phyloP scores from a whole-genome alignment of 495 filamentous ascomycete genomes.

The Neurospora cerealis region DNA sequence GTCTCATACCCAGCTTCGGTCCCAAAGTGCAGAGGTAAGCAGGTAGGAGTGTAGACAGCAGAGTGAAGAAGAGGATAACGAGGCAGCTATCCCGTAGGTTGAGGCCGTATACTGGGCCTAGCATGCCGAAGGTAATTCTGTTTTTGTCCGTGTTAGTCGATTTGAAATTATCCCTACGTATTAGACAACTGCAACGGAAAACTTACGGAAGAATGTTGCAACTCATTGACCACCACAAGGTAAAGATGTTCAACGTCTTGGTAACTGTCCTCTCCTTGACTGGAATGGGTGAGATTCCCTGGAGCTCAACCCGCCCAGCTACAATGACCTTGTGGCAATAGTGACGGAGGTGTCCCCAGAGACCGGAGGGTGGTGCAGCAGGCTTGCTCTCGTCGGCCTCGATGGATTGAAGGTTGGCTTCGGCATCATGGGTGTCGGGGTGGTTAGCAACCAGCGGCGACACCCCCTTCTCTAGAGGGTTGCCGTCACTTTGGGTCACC shows the following conservation, averaged over 20 bases:
- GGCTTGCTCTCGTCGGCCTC: not conserved
- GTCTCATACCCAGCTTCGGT: conserved; percentile 42
- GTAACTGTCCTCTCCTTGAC: conserved; percentile 40
- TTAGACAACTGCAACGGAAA: not conserved
- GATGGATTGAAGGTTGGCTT: not conserved
- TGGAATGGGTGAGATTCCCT: conserved; percentile 42
- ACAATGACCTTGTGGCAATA: not conserved
- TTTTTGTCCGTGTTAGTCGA: conserved; percentile 12
- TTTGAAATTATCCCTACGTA: not conserved
- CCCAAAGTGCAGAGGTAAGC: conserved; percentile 43
- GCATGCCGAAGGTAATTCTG: conserved; percentile 47
- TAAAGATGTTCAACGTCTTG: conserved; percentile 38
- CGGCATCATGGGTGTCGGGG: not conserved
- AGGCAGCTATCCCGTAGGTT: conserved; percentile 36
- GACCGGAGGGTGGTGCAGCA: not conserved
- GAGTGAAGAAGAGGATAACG: conserved; percentile 46
- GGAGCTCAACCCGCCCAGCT: conserved; percentile 29
- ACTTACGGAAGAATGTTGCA: conserved; percentile 34
- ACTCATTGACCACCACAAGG: conserved; percentile 36
- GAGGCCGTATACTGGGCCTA: conserved; percentile 41
- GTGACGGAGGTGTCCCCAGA: not conserved
- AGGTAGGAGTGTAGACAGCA: conserved; percentile 37
- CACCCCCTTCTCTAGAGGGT: not conserved
- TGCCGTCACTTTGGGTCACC: not conserved
- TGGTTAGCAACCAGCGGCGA: not conserved